Evolutionary conservation across 306 rosid genomes (phyloP), one percentile per base, ranked within the genome.

Genomic region (Acacia confusa): DNA sequence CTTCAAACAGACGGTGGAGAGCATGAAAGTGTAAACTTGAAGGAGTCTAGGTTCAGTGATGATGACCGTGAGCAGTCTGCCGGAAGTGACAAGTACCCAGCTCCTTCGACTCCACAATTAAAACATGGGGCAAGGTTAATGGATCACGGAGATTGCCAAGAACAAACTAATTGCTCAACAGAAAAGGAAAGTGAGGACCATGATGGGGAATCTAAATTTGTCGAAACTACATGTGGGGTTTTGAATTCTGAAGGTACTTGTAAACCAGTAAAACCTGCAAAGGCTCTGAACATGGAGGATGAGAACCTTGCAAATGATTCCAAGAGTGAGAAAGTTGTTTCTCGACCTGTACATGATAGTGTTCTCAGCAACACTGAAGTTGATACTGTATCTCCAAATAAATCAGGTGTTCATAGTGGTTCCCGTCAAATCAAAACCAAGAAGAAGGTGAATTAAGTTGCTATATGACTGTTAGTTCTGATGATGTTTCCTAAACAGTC

Each of bases 51-150:
- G 67, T 78, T 65, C 58, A 53, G 75, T 72, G 92, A 87, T 68
- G 78, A 81, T 41, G 92, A 92, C 70, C 83, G 36, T 41, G 94
- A 92, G 73, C 90, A 79, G 60, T 85, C 88, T 30, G 76, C 80
- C 14, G 91, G 91, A 68, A 90, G 84, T 81, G 97, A 93, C 70
- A 90, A 88, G 85, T 95, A 88, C 77, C 97, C 99, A 3, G 98
- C 98, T 83, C 99, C 99, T 79, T 93, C 97, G 38, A 95, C 97
- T 34, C 99, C 98, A 64, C 98, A 93, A 70, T 79, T 93, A 81
- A 88, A 88, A 45, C 97, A 88, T n/a, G 97, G 90, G 55, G 83
- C 78, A 22, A 82, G 97, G 69, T 84, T 89, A 68, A 70, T 89
- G 63, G 97, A 93, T 53, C 94, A 92, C 68, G 93, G 96, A 14